Percentiles rank a stretch among this genome's conserved stretches.
Evolutionary conservation across 495 filamentous ascomycete genomes (phyloP).

Genomic region (Hypoxylon lenormandii): DNA sequence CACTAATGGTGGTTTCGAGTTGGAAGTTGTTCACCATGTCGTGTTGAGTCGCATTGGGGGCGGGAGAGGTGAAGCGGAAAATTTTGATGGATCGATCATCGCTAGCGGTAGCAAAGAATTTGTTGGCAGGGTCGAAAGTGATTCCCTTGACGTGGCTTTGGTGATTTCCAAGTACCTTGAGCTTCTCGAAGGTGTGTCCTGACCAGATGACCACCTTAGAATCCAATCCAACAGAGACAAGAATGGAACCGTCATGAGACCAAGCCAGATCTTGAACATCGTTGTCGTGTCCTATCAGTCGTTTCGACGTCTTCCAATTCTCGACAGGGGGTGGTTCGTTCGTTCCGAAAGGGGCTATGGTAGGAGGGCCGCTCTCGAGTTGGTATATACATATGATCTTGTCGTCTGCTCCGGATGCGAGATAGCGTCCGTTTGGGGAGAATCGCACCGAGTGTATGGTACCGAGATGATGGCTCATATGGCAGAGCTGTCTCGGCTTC

Average conservation of each 20-base stretch:
- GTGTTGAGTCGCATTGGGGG: slow-evolving; percentile 89
- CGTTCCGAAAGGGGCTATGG: slow-evolving; percentile 69
- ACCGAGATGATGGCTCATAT: slow-evolving; percentile 96
- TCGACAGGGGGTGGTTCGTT: slow-evolving; percentile 93
- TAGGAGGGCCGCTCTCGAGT: slow-evolving; percentile 81
- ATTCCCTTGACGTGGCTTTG: slow-evolving; percentile 98
- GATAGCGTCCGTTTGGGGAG: slow-evolving; percentile 88
- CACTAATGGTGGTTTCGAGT: slow-evolving; percentile 84
- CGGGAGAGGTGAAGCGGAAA: slow-evolving; percentile 90
- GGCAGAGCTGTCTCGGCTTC: slow-evolving; percentile 92
- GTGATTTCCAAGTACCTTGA: slow-evolving; percentile 89
- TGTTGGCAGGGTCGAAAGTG: slow-evolving; percentile 97
- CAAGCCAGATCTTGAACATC: slow-evolving; percentile 98
- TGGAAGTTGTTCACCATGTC: slow-evolving; percentile 96
- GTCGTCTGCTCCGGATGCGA: slow-evolving; percentile 96
- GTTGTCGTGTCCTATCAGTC: slow-evolving; percentile 96
- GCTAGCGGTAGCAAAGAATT: slow-evolving; percentile 97
- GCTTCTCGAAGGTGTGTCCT: slow-evolving; percentile 95
- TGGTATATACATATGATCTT: slow-evolving; percentile 97
- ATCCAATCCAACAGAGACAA: slow-evolving; percentile 95
- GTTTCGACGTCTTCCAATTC: slow-evolving; percentile 93
- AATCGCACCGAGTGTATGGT: slow-evolving; percentile 98
- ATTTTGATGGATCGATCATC: slow-evolving; percentile 97
- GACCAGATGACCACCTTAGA: slow-evolving; percentile 99
- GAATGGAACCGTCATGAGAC: slow-evolving; percentile 93